Evolutionary conservation across 441 rosid genomes (phyloP).

Genomic region (Corymbia calophylla): DNA sequence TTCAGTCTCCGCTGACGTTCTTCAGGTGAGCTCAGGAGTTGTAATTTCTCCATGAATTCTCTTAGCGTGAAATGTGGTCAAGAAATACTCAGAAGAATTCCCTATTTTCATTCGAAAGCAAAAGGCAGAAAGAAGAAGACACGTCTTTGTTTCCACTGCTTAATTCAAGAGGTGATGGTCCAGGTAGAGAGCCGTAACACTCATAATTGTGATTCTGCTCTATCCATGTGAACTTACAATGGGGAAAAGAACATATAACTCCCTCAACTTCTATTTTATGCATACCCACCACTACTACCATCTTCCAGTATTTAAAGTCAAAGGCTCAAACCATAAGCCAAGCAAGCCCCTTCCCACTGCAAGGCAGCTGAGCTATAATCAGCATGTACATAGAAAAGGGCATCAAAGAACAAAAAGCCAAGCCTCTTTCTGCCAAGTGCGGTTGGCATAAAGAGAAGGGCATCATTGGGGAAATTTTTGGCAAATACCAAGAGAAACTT

Average conservation of each 20-base stretch:
- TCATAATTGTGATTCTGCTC: not conserved
- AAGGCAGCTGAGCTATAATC: not conserved
- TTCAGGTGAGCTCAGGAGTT: slow-evolving; percentile 64
- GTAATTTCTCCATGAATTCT: slow-evolving; percentile 76
- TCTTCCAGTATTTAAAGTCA: not conserved
- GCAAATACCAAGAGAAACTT: not conserved
- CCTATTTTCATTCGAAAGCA: not conserved
- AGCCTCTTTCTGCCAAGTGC: not conserved
- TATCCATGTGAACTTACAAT: not conserved
- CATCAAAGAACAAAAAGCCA: not conserved
- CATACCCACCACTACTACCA: not conserved
- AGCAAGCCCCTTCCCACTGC: not conserved
- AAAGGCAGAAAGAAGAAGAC: not conserved
- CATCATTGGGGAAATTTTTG: not conserved
- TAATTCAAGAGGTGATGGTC: not conserved
- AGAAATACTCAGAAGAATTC: slow-evolving; percentile 31
- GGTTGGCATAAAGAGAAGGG: not conserved
- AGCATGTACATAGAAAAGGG: not conserved
- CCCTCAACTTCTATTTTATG: not conserved
- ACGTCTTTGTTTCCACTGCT: not conserved
- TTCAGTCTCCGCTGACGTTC: slow-evolving; percentile 65
- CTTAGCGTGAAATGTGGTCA: slow-evolving; percentile 77
- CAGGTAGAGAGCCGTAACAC: not conserved
- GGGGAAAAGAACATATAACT: not conserved
- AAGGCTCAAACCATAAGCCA: not conserved